Evolutionary conservation across 176 grass and related monocot species (phyloP), one percentile per base, ranked within the genome.

Genomic region (Tillandsia fasciculata): DNA sequence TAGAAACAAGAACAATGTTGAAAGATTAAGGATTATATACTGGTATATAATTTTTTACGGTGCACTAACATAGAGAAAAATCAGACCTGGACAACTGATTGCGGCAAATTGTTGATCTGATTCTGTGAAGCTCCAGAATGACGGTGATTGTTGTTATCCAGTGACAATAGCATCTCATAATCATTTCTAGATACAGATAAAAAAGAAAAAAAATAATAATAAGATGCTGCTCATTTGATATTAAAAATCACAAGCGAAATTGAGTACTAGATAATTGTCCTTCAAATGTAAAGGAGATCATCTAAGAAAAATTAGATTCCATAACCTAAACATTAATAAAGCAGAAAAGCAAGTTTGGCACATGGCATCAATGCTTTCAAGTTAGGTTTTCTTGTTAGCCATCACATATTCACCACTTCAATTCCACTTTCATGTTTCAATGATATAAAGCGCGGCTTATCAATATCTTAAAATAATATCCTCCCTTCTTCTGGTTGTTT

Each of bases 81-180:
- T 10, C 77, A n/a, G 77, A 97, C 93, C 88, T 87, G 88, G 15
- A 92, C 75, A 54, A 90, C 81, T 49, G 93, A 92, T 73, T 92
- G 71, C 2, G 93, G 89, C 73, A 97, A 82, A 48, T 70, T 87
- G 57, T 92, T 97, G 57, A 97, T 92, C 79, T 90, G 93, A 26
- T 65, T 85, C 64, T 78, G 77, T 69, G 93, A 87, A 81, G 93
- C 93, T 76, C 93, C 93, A 74, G 86, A 68, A 56, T 97, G 93
- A 67, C 74, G 83, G 76, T 97, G 79, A 73, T 97, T 97, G 79
- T 97, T 79, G 67, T 97, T 82, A 83, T 97, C 93, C 26, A 97
- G 70, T 1, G 86, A 81, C 76, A 97, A 85, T 72, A 97, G 65
- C 2, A 80, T 68, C 56, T 92, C 93, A 63, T 97, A 92, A 76